phyloP scores from a whole-genome alignment of 495 filamentous ascomycete genomes.

The Hypomontagnella monticulosa region DNA sequence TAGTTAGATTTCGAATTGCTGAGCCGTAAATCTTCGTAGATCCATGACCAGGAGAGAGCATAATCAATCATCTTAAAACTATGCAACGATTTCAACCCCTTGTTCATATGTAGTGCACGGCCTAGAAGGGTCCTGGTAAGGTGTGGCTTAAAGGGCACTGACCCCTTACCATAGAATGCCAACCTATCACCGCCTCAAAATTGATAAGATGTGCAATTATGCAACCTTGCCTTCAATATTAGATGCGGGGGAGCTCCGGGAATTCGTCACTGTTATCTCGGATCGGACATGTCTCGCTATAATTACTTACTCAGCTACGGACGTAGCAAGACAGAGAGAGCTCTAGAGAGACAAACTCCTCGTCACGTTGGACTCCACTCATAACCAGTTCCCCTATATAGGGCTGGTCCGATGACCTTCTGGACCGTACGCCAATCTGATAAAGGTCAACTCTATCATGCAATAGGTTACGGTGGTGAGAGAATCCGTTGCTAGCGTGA shows the following conservation, averaged over 20 bases:
- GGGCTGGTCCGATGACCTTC: slow-evolving; percentile 29
- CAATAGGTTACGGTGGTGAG: slow-evolving; percentile 30
- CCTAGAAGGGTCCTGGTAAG: slow-evolving; percentile 5
- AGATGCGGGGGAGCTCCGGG: slow-evolving; percentile 35
- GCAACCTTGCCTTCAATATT: slow-evolving; percentile 18
- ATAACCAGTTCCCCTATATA: slow-evolving; percentile 4
- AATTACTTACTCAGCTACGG: slow-evolving; percentile 4
- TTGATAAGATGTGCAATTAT: slow-evolving; percentile 27
- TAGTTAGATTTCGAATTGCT: slow-evolving; percentile 8
- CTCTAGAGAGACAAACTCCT: slow-evolving; percentile 2
- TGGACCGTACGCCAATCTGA: slow-evolving; percentile 21
- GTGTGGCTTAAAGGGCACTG: slow-evolving; percentile 22
- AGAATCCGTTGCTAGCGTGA: slow-evolving; percentile 28
- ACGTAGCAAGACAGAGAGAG: neutral
- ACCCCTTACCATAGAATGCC: slow-evolving; percentile 21
- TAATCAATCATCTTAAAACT: slow-evolving; percentile 8
- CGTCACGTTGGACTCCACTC: slow-evolving; percentile 17
- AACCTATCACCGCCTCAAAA: slow-evolving; percentile 12
- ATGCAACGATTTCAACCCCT: slow-evolving; percentile 14
- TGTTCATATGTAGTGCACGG: slow-evolving; percentile 2
- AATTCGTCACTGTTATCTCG: slow-evolving; percentile 25
- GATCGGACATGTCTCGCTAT: slow-evolving; percentile 21
- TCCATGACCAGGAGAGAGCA: slow-evolving; percentile 9
- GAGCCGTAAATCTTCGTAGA: slow-evolving; percentile 1
- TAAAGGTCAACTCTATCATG: slow-evolving; percentile 16